Evolutionary conservation across 176 grass and related monocot species (phyloP).

Genomic region (Oryza brachyantha): DNA sequence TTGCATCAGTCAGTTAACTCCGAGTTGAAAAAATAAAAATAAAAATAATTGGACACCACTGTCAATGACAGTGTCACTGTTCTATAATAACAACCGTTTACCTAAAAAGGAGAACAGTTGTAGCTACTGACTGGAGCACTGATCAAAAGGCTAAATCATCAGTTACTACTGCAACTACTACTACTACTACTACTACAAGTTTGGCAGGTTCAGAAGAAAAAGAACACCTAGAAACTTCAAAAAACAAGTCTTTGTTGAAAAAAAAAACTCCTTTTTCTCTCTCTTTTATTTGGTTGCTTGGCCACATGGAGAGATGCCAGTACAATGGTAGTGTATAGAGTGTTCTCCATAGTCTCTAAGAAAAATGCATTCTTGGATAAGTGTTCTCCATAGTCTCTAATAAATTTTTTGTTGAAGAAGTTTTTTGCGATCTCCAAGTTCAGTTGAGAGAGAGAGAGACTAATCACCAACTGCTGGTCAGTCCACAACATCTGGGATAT

Average conservation of each 20-base stretch:
- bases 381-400: neutral
- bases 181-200: neutral
- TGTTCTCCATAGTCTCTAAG: neutral
- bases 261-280: neutral
- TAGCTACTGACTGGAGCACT: neutral
- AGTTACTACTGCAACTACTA: neutral
- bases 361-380: neutral
- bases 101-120: neutral
- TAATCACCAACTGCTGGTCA: neutral
- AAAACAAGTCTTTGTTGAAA: neutral
- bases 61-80: neutral
- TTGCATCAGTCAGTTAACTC: neutral
- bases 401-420: neutral
- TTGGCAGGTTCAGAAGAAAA: neutral
- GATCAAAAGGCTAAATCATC: neutral
- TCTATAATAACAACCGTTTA: neutral
- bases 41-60: neutral
- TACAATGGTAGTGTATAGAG: neutral
- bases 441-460: neutral
- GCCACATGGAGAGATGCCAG: neutral
- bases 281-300: neutral
- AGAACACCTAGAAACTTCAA: neutral
- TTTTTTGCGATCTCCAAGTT: neutral
- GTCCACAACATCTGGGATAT: neutral
- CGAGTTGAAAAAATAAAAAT: neutral